Base-by-base conservation (phyloP, 768 basidiomycete species). In the Hortiboletus campestris region DNA sequence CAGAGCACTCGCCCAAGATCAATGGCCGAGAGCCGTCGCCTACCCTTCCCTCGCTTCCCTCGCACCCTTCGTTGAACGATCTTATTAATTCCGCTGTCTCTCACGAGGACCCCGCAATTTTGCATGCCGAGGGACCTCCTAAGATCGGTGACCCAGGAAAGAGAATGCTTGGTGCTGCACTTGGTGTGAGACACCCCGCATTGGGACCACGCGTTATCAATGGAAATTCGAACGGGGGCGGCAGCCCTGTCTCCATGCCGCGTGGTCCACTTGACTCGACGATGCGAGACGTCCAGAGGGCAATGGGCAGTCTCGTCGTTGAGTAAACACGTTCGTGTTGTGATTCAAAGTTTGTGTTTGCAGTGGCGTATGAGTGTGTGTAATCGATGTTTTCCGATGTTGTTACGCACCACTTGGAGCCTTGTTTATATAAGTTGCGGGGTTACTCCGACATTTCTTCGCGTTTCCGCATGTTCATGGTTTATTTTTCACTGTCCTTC, bases 81-180 rank as follows among this genome's bases (percentile, higher is more conserved):
- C 81, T 94, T 61, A 93, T 94, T 70, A 89, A 78, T 63, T 91
- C 89, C 5, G 78, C 83, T 8, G 84, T 80, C 42, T 70, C 82
- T 25, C 68, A 73, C 51, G 72, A 80, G 17, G 88, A 91, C 69
- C 87, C 88, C 19, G 87, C 88, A 1, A 87, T 89, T 56, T 67
- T 89, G 48, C 70, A 74, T 19, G 71, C 73, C 3, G 67, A 70
- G 41, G 66, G 71, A n/a, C 85, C 84, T n/a, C 90, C 90, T 20
- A 82, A 86, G 65, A 91, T 94, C 63, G 91, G 91, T 35, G 89
- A 94, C 71, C 89, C 91, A 32, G 91, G 89, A 39, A 91, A 90
- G 75, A 79, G 91, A 65, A 94, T 94, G 91, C 78, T 94, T 22
- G 92, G 90, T 40, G 86, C 87, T 51, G 91, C 91, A 32, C 76